A percentile compares a stretch with the other conserved stretches of the same genome.
phyloP scores from a whole-genome alignment of 2,329 filamentous ascomycete species.

The Pseudocercospora macadamiae region DNA sequence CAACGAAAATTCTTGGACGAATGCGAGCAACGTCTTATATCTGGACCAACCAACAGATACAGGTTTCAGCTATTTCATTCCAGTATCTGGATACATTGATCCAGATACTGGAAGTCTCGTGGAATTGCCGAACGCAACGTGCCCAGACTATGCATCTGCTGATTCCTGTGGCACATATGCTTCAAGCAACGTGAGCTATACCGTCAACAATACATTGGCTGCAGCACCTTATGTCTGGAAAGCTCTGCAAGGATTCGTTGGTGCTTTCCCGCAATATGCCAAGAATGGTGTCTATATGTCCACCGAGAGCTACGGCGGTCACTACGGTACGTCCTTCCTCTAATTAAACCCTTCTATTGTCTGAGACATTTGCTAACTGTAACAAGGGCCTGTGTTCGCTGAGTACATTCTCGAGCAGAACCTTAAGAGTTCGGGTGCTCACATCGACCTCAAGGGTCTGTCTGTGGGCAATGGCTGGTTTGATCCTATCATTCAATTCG shows the following conservation, averaged over 20 bases:
- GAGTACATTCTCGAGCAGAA: slow-evolving; percentile 35
- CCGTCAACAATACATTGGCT: slow-evolving; percentile 55
- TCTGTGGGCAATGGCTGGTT: slow-evolving; percentile 60
- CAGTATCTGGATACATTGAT: slow-evolving; percentile 44
- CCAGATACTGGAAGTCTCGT: slow-evolving; percentile 43
- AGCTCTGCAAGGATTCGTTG: slow-evolving; percentile 65
- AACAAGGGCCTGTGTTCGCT: slow-evolving; percentile 33
- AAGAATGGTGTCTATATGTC: slow-evolving; percentile 35
- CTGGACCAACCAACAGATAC: slow-evolving; percentile 67
- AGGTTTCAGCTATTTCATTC: slow-evolving; percentile 59
- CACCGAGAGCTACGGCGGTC: slow-evolving; percentile 34
- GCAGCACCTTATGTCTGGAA: slow-evolving; percentile 64
- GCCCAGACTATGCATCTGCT: slow-evolving; percentile 21
- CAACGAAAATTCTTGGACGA: slow-evolving; percentile 64
- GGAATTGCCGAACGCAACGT: slow-evolving; percentile 25
- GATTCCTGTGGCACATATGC: slow-evolving; percentile 59
- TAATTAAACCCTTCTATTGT: no score
- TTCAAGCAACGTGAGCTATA: slow-evolving; percentile 53
- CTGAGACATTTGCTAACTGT: no score
- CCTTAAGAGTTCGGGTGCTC: slow-evolving; percentile 36
- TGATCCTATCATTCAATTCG: slow-evolving; percentile 57
- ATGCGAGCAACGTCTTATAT: slow-evolving; percentile 67
- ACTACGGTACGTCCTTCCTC: no score
- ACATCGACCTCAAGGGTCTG: slow-evolving; percentile 36
- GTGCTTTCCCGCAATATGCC: slow-evolving; percentile 51